Evolutionary conservation across 2,329 filamentous ascomycete species (phyloP), one percentile per base, ranked within the genome.

Genomic region (Fusarium sp.): DNA sequence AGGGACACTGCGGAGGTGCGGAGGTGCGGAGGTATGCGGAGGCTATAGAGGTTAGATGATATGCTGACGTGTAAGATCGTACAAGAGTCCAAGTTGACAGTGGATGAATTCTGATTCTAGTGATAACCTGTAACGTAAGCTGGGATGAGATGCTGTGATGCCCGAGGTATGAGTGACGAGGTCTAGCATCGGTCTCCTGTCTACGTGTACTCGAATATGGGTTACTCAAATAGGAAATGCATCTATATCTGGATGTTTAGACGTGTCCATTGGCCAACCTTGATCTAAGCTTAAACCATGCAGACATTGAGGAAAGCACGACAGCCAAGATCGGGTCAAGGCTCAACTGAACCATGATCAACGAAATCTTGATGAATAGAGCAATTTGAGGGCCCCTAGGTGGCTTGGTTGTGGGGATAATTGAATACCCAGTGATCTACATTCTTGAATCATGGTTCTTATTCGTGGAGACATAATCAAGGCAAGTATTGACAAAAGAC

Each of bases 201-300:
- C n/a, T n/a, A n/a, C n/a, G 16, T 35, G 16, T n/a, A 35, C 33
- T 35, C 33, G 16, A 35, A 35, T 13, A n/a, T 33, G 26, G 24
- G 23, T 52, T 52, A 23, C 48, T 43, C 8, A 6, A 43, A 43
- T n/a, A n/a, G 53, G 43, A 39, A 50, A 15, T n/a, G 28, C 18
- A 28, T 18, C 33, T 33, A 39, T 24, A 50, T 57, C 21, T 38
- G 26, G 44, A 57, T 24, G 37, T 23, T 12, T 15, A 20, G 20
- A 44, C 16, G 37, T 39, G 5, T 24, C 20, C 26, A 52, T 57
- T 52, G 44, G 53, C 11, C 26, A 52, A 20, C 53, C 41, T 39
- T 52, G 35, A 33, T 52, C 33, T 57, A 57, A 57, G 44, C 53
- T 57, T 57, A 57, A 52, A 24, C 15, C 18, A 18, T 24, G 46